Evolutionary conservation across 192 early-diverging fungal genomes (phyloP).

Genomic region (Phlyctochytrium bullatum): DNA sequence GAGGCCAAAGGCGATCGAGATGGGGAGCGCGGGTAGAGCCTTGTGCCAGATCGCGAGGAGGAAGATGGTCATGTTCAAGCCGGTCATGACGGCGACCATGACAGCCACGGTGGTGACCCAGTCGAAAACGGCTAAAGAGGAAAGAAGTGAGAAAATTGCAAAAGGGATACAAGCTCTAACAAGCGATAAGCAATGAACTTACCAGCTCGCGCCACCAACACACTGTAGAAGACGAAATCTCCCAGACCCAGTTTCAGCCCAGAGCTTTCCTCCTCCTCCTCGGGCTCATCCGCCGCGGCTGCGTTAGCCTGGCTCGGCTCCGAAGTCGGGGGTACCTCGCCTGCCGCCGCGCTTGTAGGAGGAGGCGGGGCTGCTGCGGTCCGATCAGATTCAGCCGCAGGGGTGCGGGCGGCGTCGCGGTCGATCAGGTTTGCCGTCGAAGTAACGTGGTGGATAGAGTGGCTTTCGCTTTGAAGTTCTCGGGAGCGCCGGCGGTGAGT

Average conservation of each 20-base stretch:
- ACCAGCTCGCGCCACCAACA: slow-evolving; percentile 76
- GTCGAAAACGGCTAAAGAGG: slow-evolving; percentile 59
- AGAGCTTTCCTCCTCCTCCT: slow-evolving; percentile 51
- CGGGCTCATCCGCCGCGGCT: slow-evolving; percentile 21
- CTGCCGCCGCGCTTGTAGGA: too few species aligned
- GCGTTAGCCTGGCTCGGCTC: not conserved
- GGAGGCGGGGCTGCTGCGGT: too few species aligned
- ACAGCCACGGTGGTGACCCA: slow-evolving; percentile 80
- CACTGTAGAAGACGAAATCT: slow-evolving; percentile 90
- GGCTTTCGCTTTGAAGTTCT: not conserved
- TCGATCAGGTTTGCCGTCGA: slow-evolving; percentile 5
- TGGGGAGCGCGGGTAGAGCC: slow-evolving; percentile 82
- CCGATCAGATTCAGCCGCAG: not conserved
- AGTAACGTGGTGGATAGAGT: slow-evolving; percentile 1
- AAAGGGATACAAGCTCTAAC: not conserved
- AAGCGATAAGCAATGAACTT: slow-evolving; percentile 9
- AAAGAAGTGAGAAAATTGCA: not conserved
- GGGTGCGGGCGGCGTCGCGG: not conserved
- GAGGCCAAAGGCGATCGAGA: slow-evolving; percentile 83
- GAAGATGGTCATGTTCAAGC: slow-evolving; percentile 85
- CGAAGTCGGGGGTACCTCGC: not conserved
- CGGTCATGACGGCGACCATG: slow-evolving; percentile 77
- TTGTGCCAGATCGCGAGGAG: slow-evolving; percentile 76
- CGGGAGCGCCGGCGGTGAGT: not conserved
- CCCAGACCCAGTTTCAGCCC: slow-evolving; percentile 86